phyloP scores from a whole-genome alignment of 805 yeast genomes.

The Yarrowia sp. region DNA sequence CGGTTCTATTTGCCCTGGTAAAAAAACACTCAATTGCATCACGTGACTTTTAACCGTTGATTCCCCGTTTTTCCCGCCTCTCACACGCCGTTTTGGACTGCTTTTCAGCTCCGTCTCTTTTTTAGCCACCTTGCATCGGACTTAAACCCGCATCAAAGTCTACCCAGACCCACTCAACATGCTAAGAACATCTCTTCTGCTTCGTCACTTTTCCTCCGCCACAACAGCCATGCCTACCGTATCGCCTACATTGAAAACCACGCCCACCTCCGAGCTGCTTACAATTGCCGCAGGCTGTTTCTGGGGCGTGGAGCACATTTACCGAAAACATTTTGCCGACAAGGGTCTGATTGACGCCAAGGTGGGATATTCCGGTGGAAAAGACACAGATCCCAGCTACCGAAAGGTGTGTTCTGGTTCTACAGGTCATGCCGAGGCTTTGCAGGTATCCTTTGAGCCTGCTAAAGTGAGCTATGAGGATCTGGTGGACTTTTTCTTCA shows the following conservation, averaged over 20 bases:
- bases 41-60: too few species aligned
- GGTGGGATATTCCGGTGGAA: conserved; percentile 92
- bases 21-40: too few species aligned
- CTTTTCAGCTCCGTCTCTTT: too few species aligned
- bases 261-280: conserved; percentile 51
- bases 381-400: conserved; percentile 55
- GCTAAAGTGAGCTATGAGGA: conserved; percentile 54
- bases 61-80: too few species aligned
- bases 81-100: too few species aligned
- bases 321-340: conserved; percentile 61
- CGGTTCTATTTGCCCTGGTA: too few species aligned
- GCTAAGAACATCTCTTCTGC: conserved; percentile 9
- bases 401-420: conserved; percentile 69
- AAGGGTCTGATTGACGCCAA: conserved; percentile 70
- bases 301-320: conserved; percentile 70
- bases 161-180: not conserved
- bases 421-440: conserved; percentile 80
- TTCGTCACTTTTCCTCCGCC: conserved; percentile 4
- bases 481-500: conserved; percentile 77
- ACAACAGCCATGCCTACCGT: conserved; percentile 19
- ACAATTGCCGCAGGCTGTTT: conserved; percentile 62
- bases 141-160: not conserved
- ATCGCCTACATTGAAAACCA: conserved; percentile 38
- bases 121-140: too few species aligned
- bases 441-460: conserved; percentile 84